phyloP scores from a whole-genome alignment of 495 filamentous ascomycete genomes.

The Penicillium flavigenum region DNA sequence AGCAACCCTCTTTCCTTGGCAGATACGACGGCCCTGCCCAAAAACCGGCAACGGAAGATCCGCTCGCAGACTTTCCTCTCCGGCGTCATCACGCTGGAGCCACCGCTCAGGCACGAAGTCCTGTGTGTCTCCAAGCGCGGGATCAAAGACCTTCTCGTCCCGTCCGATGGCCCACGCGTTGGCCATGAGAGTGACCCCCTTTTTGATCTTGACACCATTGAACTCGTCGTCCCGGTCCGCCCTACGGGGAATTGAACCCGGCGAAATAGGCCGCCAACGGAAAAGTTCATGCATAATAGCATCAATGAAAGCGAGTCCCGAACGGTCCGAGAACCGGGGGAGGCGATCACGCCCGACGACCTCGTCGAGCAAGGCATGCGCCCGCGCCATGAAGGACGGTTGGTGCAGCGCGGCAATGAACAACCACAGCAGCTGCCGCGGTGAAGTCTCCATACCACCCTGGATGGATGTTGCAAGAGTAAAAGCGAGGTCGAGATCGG shows the following conservation, averaged over 20 bases:
- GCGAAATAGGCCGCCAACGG: constrained; percentile 38
- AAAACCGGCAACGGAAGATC: constrained; percentile 34
- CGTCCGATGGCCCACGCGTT: constrained; percentile 51
- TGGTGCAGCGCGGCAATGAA: constrained; percentile 28
- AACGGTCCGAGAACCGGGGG: constrained; percentile 30
- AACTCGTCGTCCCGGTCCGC: constrained; percentile 51
- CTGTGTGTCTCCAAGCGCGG: constrained; percentile 16
- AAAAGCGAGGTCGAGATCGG: constrained; percentile 33
- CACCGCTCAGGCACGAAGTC: constrained; percentile 33
- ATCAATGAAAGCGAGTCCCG: constrained; percentile 31
- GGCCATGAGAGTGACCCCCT: constrained; percentile 52
- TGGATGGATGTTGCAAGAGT: constrained; percentile 32
- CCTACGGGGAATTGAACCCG: constrained; percentile 48
- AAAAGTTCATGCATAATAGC: constrained; percentile 35
- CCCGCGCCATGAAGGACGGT: constrained; percentile 21
- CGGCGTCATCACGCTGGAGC: constrained; percentile 14
- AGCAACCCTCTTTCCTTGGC: constrained; percentile 33
- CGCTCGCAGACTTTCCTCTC: constrained; percentile 16
- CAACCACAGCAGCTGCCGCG: constrained; percentile 32
- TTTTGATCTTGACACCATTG: constrained; percentile 50
- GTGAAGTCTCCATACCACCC: constrained; percentile 35
- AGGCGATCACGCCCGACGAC: constrained; percentile 34
- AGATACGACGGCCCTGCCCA: constrained; percentile 32
- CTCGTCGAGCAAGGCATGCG: constrained; percentile 34
- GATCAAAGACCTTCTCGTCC: constrained; percentile 27